Percentiles rank a stretch among this genome's conserved stretches.
Evolutionary conservation across 768 basidiomycete genomes (phyloP).

Genomic region (Paxillus rubicundulus): DNA sequence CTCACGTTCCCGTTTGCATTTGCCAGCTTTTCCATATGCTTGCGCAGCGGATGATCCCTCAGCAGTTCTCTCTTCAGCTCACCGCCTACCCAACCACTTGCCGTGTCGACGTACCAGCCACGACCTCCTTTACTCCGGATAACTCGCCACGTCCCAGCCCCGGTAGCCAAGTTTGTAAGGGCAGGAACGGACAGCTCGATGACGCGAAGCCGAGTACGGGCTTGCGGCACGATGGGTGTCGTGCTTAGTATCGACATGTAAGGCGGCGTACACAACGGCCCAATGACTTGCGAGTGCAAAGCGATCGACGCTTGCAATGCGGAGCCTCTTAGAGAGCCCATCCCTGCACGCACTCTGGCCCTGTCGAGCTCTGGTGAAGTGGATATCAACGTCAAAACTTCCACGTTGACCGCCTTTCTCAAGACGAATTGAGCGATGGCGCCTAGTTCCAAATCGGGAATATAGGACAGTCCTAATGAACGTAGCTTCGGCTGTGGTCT

Average conservation of each 20-base stretch:
- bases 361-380: constrained; percentile 76
- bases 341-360: constrained; percentile 35
- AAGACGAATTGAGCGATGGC: constrained; percentile 67
- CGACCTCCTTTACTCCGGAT: constrained; percentile 90
- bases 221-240: constrained; percentile 27
- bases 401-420: constrained; percentile 69
- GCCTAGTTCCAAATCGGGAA: constrained; percentile 64
- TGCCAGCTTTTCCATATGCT: constrained; percentile 69
- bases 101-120: constrained; percentile 93
- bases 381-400: constrained; percentile 78
- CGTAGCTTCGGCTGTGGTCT: constrained; percentile 71
- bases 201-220: constrained; percentile 78
- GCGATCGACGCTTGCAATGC: constrained; percentile 70
- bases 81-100: constrained; percentile 70
- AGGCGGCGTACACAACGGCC: constrained; percentile 76
- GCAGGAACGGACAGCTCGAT: constrained; percentile 78
- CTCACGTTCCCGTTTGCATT: constrained; percentile 86
- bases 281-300: constrained; percentile 74
- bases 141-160: constrained; percentile 83
- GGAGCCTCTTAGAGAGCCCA: constrained; percentile 34
- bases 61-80: constrained; percentile 59
- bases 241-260: constrained; percentile 58
- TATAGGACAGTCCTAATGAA: constrained; percentile 87
- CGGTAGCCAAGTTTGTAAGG: constrained; percentile 69
- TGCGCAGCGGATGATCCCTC: constrained; percentile 61